Evolutionary conservation across 805 yeast genomes (phyloP), one percentile per base, ranked within the genome.

Genomic region (Saccharomycopsis synnaedendra): DNA sequence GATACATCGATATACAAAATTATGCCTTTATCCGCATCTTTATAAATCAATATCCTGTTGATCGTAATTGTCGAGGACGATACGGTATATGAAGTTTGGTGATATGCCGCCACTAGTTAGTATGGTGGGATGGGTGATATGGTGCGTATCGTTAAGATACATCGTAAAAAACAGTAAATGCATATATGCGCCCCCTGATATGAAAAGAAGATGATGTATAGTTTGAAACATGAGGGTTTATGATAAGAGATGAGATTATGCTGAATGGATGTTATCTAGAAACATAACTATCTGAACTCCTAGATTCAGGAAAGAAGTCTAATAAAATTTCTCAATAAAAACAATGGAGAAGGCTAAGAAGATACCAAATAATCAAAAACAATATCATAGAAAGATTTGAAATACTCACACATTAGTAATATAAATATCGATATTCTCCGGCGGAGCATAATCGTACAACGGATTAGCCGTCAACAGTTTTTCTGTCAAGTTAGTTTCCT

Each of bases 371-470:
- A 38, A 32, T 38, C 28, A 10, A 32, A 43, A 36, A 6, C 29
- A n/a, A 40, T 9, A 40, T 40, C 10, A 28, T 28, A 9, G 43
- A 36, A 43, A 5, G 11, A 8, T 4, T 44, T n/a, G n/a, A 62
- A 84, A 88, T n/a, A 97, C 97, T 45, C 97, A 97, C 65, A 89
- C 77, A 62, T 93, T 90, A 7, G 98, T 90, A 58, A 93, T 85
- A 63, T 84, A 87, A 52, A 93, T 87, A 64, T 93, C 97, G 53
- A 93, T 85, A 59, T 85, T 80, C 58, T 90, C 97, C 0, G 99
- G 97, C 7, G 88, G 82, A 33, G 93, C 82, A 60, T 90, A 93
- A 62, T 90, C 97, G 55, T 78, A 83, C 51, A 87, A 67, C 11
- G 97, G 96, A 63, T 93, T 93, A 32, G 93, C 75, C 36, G 87